phyloP scores from a whole-genome alignment of 129 eudicot species.

The Silybum marianum region DNA sequence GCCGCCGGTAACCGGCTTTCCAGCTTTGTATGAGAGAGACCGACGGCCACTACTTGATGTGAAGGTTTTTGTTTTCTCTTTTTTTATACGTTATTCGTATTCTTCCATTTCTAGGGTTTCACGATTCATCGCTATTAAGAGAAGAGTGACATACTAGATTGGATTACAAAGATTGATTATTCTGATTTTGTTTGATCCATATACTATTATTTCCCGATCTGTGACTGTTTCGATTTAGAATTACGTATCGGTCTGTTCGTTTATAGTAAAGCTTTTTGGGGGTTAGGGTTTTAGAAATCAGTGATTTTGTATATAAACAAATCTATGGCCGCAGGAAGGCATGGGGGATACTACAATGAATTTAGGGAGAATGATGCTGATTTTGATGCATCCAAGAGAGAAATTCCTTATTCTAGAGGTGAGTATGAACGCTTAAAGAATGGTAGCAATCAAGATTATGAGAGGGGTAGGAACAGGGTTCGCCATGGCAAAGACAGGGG shows the following conservation, averaged over 20 bases:
- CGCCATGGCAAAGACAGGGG: conserved; percentile 36
- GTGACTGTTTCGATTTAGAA: conserved; percentile 15
- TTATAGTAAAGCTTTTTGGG: conserved; percentile 7
- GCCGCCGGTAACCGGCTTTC: not conserved
- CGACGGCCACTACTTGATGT: not conserved
- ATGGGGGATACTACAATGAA: conserved; percentile 49
- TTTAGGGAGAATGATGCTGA: conserved; percentile 47
- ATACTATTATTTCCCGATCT: not conserved
- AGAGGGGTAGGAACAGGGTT: conserved; percentile 25
- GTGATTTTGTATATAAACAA: conserved; percentile 17
- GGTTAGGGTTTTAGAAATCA: conserved; percentile 7
- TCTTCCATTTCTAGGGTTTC: conserved; percentile 37
- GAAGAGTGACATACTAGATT: not conserved
- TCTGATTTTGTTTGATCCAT: conserved; percentile 16
- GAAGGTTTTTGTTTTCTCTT: not conserved
- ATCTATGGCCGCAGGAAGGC: conserved; percentile 70
- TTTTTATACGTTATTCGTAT: not conserved
- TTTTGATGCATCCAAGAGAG: conserved; percentile 35
- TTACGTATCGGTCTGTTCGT: conserved; percentile 5
- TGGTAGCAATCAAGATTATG: conserved; percentile 34
- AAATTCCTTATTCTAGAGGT: conserved; percentile 34
- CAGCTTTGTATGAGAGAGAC: not conserved
- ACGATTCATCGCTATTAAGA: not conserved
- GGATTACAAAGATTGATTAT: not conserved
- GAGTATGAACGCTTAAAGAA: conserved; percentile 34